phyloP scores from a whole-genome alignment of 1,284 basidiomycete species.

The Gymnopus androsaceus region DNA sequence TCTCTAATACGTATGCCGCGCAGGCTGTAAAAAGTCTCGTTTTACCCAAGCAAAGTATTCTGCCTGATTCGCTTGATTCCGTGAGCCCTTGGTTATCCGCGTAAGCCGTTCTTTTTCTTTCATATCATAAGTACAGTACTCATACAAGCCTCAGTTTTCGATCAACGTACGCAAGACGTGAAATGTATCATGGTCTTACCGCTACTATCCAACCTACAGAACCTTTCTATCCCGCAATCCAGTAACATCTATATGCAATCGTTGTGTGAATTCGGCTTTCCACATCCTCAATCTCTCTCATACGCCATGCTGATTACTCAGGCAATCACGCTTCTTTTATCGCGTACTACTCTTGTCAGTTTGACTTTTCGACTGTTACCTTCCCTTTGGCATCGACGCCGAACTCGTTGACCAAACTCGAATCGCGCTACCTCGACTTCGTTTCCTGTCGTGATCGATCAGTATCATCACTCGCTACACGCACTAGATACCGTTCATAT shows the following conservation, averaged over 20 bases:
- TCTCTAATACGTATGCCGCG: not conserved
- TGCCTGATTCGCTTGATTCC: not conserved
- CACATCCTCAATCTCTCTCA: not conserved
- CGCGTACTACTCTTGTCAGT: not conserved
- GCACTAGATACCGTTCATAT: not conserved
- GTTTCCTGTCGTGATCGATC: not conserved
- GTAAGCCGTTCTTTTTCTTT: not conserved
- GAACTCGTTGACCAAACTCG: not conserved
- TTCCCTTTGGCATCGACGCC: not conserved
- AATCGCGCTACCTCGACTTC: not conserved
- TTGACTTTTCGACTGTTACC: not conserved
- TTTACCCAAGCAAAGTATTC: not conserved
- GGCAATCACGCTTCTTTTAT: not conserved
- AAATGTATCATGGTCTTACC: not conserved
- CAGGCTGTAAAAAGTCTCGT: not conserved
- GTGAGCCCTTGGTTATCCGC: not conserved
- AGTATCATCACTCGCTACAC: not conserved
- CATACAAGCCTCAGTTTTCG: no score
- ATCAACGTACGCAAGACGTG: not conserved
- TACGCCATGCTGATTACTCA: slow-evolving; percentile 4
- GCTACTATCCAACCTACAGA: not conserved
- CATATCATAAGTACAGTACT: not conserved
- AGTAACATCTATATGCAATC: not conserved
- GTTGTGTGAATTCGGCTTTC: not conserved
- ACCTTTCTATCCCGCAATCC: slow-evolving; percentile 1